phyloP scores from a whole-genome alignment of 768 basidiomycete species.

The Lactifluus subvellereus region DNA sequence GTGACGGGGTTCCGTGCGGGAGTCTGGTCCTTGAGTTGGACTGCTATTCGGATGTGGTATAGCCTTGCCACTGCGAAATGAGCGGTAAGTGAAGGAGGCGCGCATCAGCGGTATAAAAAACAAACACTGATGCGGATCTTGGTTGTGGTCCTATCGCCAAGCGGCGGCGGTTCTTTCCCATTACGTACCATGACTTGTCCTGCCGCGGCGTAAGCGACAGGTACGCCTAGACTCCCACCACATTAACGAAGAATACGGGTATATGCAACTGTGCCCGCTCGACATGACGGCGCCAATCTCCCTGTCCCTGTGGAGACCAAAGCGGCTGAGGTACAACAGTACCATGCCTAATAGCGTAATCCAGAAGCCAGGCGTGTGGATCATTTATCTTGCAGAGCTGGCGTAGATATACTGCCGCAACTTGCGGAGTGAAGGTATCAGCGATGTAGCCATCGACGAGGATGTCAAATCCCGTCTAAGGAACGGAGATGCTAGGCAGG shows the following conservation, averaged over 20 bases:
- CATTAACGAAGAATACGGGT: slow-evolving; percentile 15
- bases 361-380: slow-evolving; percentile 9
- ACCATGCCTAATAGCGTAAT: slow-evolving; percentile 1
- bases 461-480: not conserved
- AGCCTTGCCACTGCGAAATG: slow-evolving; percentile 14
- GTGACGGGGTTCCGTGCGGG: not conserved
- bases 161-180: not conserved
- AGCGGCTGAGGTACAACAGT: slow-evolving; percentile 16
- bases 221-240: slow-evolving; percentile 5
- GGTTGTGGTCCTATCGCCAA: slow-evolving; percentile 5
- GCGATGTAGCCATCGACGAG: slow-evolving; percentile 13
- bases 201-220: slow-evolving; percentile 6
- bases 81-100: not conserved
- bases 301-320: slow-evolving; percentile 14
- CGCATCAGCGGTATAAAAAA: not conserved
- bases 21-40: slow-evolving; percentile 4
- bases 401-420: slow-evolving; percentile 1
- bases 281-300: slow-evolving; percentile 16
- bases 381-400: slow-evolving; percentile 6
- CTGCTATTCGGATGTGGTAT: slow-evolving; percentile 4
- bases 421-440: slow-evolving; percentile 8
- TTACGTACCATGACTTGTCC: slow-evolving; percentile 2
- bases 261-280: slow-evolving; percentile 6
- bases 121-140: slow-evolving; percentile 12
- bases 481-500: too few species aligned